Percentiles rank a stretch among this genome's conserved stretches.
Conservation (phyloP, 2,329 filamentous ascomycete species). For the Chaetomiaceae sp. region DNA sequence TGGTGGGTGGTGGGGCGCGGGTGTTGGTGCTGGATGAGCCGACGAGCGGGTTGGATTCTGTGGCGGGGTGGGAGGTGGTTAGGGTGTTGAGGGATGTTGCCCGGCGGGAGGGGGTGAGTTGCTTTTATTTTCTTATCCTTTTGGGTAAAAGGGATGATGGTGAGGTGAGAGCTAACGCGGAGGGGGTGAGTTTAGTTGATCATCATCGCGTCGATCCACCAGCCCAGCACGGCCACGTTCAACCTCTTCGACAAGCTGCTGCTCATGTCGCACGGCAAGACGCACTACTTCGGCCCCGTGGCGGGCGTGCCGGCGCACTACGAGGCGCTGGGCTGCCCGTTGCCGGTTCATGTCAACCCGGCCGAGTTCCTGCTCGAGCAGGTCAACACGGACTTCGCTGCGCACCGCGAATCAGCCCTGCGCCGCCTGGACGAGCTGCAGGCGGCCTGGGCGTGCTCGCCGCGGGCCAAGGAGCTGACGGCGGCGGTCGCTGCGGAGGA, state of each 20-base stretch:
- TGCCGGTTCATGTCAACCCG: conserved; percentile 68
- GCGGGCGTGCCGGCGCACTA: conserved; percentile 57
- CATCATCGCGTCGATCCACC: conserved; percentile 77
- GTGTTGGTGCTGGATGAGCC: conserved; percentile 80
- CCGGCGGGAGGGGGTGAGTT: conserved; percentile 55
- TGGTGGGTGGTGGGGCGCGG: conserved; percentile 74
- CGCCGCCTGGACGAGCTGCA: conserved; percentile 48
- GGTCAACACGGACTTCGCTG: conserved; percentile 69
- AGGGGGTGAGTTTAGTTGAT: conserved; percentile 48
- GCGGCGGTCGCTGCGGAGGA: conserved; percentile 24
- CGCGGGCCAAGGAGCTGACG: conserved; percentile 19
- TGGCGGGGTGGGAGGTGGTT: conserved; percentile 69
- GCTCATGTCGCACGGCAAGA: conserved; percentile 63
- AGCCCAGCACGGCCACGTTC: conserved; percentile 75
- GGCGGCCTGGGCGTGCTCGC: conserved; percentile 48
- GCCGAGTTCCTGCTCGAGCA: conserved; percentile 75
- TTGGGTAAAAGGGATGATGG: too few relatives aligned
- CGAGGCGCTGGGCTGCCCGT: conserved; percentile 48
- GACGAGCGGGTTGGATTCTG: conserved; percentile 76
- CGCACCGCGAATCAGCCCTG: conserved; percentile 40
- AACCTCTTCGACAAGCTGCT: conserved; percentile 74
- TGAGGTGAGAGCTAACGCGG: background rate
- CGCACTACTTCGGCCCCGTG: conserved; percentile 67
- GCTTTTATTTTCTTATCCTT: background rate
- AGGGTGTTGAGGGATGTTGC: conserved; percentile 64